A percentile compares a stretch with the other conserved stretches of the same genome.
These are phyloP conservation scores for Xanthoceras sorbifolium DNA, from an alignment of 345 rosid genomes.

Conservation along the genomic window DNA sequence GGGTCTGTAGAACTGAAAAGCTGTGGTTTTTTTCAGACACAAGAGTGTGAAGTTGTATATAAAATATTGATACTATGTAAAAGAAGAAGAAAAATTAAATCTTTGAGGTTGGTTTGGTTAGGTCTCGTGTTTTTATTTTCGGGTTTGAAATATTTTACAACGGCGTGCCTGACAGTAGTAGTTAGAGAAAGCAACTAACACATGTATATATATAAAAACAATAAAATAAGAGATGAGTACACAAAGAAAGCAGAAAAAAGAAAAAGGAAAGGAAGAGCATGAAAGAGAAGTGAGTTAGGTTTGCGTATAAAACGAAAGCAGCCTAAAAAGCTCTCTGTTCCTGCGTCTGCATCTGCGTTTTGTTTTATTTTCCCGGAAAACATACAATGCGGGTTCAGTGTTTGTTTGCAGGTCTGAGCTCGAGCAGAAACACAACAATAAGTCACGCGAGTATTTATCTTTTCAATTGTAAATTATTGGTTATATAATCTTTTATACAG, in stretches of 20 bases:
- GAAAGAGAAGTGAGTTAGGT: neutral
- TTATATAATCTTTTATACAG: too few species aligned
- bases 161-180: neutral
- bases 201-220: too few species aligned
- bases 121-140: neutral
- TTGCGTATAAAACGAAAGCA: neutral
- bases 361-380: neutral
- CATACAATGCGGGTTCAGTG: neutral
- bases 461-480: too few species aligned
- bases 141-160: neutral
- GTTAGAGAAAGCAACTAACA: neutral
- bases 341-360: too few species aligned
- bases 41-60: neutral
- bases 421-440: neutral
- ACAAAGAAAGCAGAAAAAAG: too few species aligned
- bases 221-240: neutral
- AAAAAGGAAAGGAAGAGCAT: too few species aligned
- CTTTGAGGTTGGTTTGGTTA: neutral
- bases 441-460: neutral
- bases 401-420: conserved; percentile 5
- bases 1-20: neutral
- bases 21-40: neutral
- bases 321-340: neutral
- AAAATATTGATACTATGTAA: neutral
- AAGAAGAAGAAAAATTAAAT: neutral